A percentile compares a stretch with the other conserved stretches of the same genome.
phyloP scores from a whole-genome alignment of 495 filamentous ascomycete species.

The Neurospora cerealis region DNA sequence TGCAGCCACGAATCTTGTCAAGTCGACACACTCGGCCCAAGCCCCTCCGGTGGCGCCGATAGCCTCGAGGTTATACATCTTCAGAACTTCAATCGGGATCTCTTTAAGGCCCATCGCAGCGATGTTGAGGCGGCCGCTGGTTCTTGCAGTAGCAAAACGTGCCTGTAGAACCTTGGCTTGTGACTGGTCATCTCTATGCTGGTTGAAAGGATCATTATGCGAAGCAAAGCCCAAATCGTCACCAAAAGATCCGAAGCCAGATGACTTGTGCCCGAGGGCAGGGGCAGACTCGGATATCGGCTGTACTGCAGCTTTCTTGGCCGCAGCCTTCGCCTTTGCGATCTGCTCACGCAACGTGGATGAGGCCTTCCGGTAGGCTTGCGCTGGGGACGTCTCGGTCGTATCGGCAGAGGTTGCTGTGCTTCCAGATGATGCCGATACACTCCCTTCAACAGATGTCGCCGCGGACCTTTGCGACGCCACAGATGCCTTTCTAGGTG shows the following conservation, averaged over 20 bases:
- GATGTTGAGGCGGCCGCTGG: constrained; percentile 81
- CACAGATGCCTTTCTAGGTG: constrained; percentile 28
- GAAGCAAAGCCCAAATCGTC: constrained; percentile 46
- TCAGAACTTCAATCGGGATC: constrained; percentile 74
- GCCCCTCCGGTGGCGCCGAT: constrained; percentile 43
- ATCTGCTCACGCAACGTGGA: constrained; percentile 80
- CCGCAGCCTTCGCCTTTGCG: constrained; percentile 77
- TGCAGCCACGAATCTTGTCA: constrained; percentile 79
- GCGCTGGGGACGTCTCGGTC: constrained; percentile 23
- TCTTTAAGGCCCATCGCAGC: constrained; percentile 70
- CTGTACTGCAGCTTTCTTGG: constrained; percentile 49
- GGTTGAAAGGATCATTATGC: constrained; percentile 56
- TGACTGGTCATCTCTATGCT: constrained; percentile 47
- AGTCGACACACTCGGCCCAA: constrained; percentile 91
- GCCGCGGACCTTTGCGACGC: constrained; percentile 37
- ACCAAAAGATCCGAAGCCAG: constrained; percentile 35
- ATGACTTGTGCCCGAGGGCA: constrained; percentile 27
- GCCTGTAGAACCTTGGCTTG: constrained; percentile 59
- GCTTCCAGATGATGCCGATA: constrained; percentile 25
- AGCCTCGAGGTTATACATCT: constrained; percentile 75
- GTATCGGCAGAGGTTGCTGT: constrained; percentile 31
- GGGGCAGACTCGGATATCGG: constrained; percentile 25
- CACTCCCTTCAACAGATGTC: constrained; percentile 36
- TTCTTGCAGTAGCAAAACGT: constrained; percentile 64
- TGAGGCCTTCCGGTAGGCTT: constrained; percentile 55